phyloP scores from a whole-genome alignment of 2,329 filamentous ascomycete genomes.

The Cladosporium sp. region DNA sequence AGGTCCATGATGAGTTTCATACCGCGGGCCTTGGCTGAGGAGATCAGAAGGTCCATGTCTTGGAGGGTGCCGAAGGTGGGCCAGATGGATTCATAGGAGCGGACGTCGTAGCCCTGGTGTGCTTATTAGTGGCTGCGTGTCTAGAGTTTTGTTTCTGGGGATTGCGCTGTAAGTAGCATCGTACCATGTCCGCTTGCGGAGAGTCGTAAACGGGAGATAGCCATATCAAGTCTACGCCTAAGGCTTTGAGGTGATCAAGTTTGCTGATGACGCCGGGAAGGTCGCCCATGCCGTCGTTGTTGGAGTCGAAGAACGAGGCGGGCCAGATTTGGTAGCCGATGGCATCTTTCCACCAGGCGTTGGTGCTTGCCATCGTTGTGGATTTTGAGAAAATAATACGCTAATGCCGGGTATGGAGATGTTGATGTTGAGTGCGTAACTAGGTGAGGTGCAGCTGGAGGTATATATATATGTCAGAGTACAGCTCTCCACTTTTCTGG shows the following conservation, averaged over 20 bases:
- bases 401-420: background rate
- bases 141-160: too few relatives aligned
- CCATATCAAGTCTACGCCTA: constrained; percentile 63
- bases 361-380: background rate
- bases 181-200: constrained; percentile 56
- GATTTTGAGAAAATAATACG: background rate
- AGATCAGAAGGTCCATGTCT: constrained; percentile 48
- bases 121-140: constrained; percentile 38
- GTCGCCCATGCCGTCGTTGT: constrained; percentile 14
- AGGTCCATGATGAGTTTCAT: constrained; percentile 47
- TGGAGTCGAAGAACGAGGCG: constrained; percentile 46
- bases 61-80: constrained; percentile 48
- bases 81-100: constrained; percentile 48
- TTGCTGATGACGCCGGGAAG: constrained; percentile 10
- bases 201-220: constrained; percentile 62
- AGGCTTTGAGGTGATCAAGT: constrained; percentile 7
- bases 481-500: background rate
- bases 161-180: too few relatives aligned
- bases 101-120: constrained; percentile 68
- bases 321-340: constrained; percentile 48
- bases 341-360: constrained; percentile 46
- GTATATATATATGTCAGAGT: background rate
- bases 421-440: background rate
- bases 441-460: background rate
- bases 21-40: constrained; percentile 43